Evolutionary conservation across 352 stramenopile species (phyloP), one percentile per base, ranked within the genome.

Genomic region (Globisporangium spinosum): DNA sequence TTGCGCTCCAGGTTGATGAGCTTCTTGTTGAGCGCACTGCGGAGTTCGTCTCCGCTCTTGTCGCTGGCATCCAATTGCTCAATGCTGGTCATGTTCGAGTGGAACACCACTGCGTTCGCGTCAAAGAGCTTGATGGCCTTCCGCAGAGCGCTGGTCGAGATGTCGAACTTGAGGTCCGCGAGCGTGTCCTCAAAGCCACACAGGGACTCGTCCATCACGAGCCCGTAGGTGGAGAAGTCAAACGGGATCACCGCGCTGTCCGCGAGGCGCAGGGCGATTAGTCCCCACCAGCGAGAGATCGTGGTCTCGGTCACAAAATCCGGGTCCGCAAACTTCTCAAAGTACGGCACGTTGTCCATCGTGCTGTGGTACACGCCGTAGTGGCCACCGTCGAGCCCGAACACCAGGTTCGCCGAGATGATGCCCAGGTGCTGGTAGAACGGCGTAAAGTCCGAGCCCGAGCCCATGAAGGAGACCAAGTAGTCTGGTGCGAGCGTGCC

Each of bases 311-410:
- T 83, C 12, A 65, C 71, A 56, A 85, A 94, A n/a, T 72, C 67
- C 40, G 86, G 84, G 53, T 95, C 83, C 12, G 38, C 84, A 64
- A 74, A 80, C 57, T 40, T 80, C 65, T 89, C 85, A 57, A 78
- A 78, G 64, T 87, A 97, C 55, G 54, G 70, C 64, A 95, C 82
- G 40, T 79, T 94, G 68, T 97, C 89, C 78, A 96, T 97, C 23
- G 83, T 80, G 64, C 78, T 92, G 70, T 97, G 91, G 69, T 97
- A 96, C 38, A 82, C 76, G 29, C 88, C 89, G 66, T 94, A 93
- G 20, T 62, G 68, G 1, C 62, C 55, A 17, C 25, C 70, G 8
- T 58, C 65, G 25, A 83, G 40, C 3, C 32, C 60, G 35, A 91
- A 94, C 12, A 67, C 72, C 51, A 96, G 75, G 60, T 93, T 87